Evolutionary conservation across 2,329 filamentous ascomycete genomes (phyloP).

Genomic region (Colletotrichum sp.): DNA sequence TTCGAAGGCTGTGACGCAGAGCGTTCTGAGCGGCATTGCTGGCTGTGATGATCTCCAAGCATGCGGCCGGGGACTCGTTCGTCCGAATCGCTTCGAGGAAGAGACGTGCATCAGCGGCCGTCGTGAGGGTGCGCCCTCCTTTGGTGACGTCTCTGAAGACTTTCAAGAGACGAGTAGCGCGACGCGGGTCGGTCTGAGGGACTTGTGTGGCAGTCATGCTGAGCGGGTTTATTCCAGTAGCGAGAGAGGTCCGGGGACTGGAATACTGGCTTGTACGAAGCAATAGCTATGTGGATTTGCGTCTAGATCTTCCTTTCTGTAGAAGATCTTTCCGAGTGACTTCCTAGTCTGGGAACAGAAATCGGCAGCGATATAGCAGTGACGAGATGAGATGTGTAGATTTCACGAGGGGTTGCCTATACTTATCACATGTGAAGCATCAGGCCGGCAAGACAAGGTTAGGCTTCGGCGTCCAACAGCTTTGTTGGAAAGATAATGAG

Average conservation of each 20-base stretch:
- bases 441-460: background rate
- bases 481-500: background rate
- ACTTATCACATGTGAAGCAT: background rate
- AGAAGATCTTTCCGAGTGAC: no score
- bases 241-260: background rate
- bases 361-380: background rate
- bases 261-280: background rate
- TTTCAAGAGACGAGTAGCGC: conserved; percentile 17
- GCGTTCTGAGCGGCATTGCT: conserved; percentile 25
- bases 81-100: conserved; percentile 30
- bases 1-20: conserved; percentile 29
- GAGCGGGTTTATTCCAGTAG: background rate
- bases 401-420: background rate
- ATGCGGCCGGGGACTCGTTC: conserved; percentile 23
- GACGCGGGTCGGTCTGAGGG: background rate
- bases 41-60: conserved; percentile 31
- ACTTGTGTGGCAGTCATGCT: background rate
- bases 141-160: conserved; percentile 19
- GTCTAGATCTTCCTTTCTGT: background rate
- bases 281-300: background rate
- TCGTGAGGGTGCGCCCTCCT: conserved; percentile 6
- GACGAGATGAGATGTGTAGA: background rate
- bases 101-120: conserved; percentile 25
- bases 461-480: background rate
- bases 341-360: background rate